These are phyloP conservation scores for Coemansia sp. DNA, from an alignment of 192 early-diverging fungal genomes.

Conservation along the genomic window DNA sequence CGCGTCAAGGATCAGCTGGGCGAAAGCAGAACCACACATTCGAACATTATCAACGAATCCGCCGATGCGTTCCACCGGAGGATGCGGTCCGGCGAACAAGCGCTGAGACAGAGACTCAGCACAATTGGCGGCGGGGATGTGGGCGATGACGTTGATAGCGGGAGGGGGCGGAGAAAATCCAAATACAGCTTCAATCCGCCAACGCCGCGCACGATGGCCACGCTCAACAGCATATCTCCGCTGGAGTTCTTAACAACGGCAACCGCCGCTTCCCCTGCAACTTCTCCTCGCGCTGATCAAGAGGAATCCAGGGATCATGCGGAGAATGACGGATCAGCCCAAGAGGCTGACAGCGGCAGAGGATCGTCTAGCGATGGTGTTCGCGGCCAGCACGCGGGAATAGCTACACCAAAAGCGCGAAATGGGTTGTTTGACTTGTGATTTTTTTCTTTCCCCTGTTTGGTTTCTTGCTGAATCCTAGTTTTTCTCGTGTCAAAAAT, in stretches of 20 bases:
- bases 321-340: background rate
- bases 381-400: background rate
- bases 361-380: background rate
- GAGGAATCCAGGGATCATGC: background rate
- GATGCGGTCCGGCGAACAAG: slow-evolving; percentile 41
- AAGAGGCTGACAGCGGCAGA: background rate
- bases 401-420: slow-evolving; percentile 7
- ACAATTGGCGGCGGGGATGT: background rate
- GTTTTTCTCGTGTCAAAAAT: no score
- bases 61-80: slow-evolving; percentile 34
- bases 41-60: slow-evolving; percentile 33
- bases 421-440: slow-evolving; percentile 16
- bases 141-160: background rate
- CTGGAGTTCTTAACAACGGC: slow-evolving; percentile 44
- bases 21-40: slow-evolving; percentile 17
- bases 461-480: no score
- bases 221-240: slow-evolving; percentile 54
- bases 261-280: background rate
- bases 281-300: background rate
- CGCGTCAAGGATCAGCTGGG: slow-evolving; percentile 28
- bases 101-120: slow-evolving; percentile 32
- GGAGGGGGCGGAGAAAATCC: slow-evolving; percentile 8
- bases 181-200: slow-evolving; percentile 53
- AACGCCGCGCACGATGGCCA: slow-evolving; percentile 53
- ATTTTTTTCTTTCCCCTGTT: background rate